Base-by-base conservation (phyloP, 2,329 filamentous ascomycete species). In the Cordyceps cateniannulata region DNA sequence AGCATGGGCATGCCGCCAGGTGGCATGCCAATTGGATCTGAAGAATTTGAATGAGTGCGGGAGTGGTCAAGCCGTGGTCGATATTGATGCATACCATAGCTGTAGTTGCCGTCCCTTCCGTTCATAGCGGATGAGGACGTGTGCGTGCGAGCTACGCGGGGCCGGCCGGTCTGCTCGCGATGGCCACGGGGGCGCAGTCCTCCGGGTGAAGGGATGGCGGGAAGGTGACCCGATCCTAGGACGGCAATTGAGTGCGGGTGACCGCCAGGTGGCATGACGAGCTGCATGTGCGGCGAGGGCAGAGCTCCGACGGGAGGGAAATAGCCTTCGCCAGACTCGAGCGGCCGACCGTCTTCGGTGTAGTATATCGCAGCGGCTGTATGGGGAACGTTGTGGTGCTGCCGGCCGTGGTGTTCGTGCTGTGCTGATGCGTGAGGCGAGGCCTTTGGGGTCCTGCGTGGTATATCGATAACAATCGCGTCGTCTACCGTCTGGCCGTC, bases 391-490 rank as follows among this genome's bases (percentile, higher is more conserved):
- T 45, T 16, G 3, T 52, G 49, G 24, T 35, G 57, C 38, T 59
- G 57, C 4, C 18, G n/a, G 22, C 18, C 27, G 16, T 59, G 54
- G n/a, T 57, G 38, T 29, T n/a, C 45, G 18, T 52, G 48, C 24
- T 59, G 56, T 12, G n/a, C n/a, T n/a, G 20, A 14, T 2, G 49
- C 49, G 10, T 87, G 81, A 3, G 93, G 93, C 10, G 92, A 96
- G 12, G 90, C 86, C 66, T 88, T 89, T 1, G 93, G 92, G 0
- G 91, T 93, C 62, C 88, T 84, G 59, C 86, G 85, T 18, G 92
- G 91, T 22, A 96, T 86, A 68, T 98, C 93, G 69, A 99, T 96
- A 65, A 97, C 71, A 63, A 99, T 81, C 8, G 95, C 95, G 70
- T 99, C 95, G 59, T 93, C 88, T 50, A 96, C 87, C 0, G 81